Percentiles rank a stretch among this genome's conserved stretches.
Evolutionary conservation across 768 basidiomycete genomes (phyloP).

Genomic region (Mycena vitilis): DNA sequence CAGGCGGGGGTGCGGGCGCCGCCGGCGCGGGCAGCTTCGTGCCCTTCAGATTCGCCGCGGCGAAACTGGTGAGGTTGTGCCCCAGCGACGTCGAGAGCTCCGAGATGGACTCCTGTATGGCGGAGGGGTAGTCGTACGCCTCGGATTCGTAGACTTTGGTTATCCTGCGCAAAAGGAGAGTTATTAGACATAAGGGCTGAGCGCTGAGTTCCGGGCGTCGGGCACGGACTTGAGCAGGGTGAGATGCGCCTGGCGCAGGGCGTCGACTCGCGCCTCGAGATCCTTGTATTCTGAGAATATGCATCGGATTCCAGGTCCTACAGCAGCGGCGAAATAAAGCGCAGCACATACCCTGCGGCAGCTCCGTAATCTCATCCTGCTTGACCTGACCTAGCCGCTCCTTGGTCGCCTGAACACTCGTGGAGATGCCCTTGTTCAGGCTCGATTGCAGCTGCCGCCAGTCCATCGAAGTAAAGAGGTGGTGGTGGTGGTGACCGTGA

Average conservation of each 20-base stretch:
- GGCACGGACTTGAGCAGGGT: slow-evolving; percentile 77
- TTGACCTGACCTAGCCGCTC: slow-evolving; percentile 93
- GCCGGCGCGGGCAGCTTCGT: slow-evolving; percentile 79
- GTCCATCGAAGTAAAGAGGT: slow-evolving; percentile 23
- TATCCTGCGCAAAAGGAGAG: slow-evolving; percentile 61
- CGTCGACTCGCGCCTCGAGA: slow-evolving; percentile 94
- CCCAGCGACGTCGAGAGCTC: slow-evolving; percentile 82
- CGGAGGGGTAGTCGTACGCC: slow-evolving; percentile 89
- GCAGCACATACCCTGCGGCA: slow-evolving; percentile 76
- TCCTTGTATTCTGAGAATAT: slow-evolving; percentile 87
- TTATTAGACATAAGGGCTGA: neutral
- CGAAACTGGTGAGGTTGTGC: slow-evolving; percentile 82
- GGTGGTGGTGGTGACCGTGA: neutral
- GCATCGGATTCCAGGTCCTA: neutral
- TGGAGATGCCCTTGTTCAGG: slow-evolving; percentile 80
- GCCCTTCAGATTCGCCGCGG: slow-evolving; percentile 90
- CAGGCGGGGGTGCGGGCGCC: slow-evolving; percentile 65
- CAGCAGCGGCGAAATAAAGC: neutral
- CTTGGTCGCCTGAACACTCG: slow-evolving; percentile 87
- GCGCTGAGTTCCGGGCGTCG: no score
- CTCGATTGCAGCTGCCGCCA: slow-evolving; percentile 80
- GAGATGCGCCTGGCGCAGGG: slow-evolving; percentile 83
- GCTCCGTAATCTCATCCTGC: slow-evolving; percentile 94
- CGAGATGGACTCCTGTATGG: slow-evolving; percentile 84
- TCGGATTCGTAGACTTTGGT: slow-evolving; percentile 91